These are phyloP conservation scores for Balakata baccata DNA, from an alignment of 345 rosid genomes.

Conservation along the genomic window DNA sequence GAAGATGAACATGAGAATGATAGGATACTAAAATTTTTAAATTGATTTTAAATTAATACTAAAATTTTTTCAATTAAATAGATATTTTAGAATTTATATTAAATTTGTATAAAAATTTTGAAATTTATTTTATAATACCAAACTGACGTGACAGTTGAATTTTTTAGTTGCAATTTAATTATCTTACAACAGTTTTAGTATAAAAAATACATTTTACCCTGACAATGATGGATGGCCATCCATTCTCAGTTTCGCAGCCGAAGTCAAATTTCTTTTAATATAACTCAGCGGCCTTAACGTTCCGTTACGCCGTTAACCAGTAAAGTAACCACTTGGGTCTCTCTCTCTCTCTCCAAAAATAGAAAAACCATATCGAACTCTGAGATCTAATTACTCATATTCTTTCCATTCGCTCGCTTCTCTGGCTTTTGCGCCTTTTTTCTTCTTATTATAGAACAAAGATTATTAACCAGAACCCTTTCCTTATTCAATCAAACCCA, in stretches of 20 bases:
- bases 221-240: neutral
- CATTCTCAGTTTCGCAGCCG: neutral
- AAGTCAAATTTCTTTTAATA: neutral
- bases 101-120: no score
- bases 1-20: neutral
- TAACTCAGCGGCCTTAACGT: neutral
- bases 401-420: neutral
- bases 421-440: neutral
- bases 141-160: no score
- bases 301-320: neutral
- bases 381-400: neutral
- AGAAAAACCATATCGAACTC: neutral
- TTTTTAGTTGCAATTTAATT: no score
- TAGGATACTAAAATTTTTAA: no score
- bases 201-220: no score
- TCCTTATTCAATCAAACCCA: slow-evolving; percentile 2
- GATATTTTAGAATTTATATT: no score
- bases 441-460: neutral
- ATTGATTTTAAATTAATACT: no score
- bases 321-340: neutral
- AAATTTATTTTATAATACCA: no score
- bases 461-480: neutral
- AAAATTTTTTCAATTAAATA: no score
- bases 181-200: no score
- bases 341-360: neutral